Base-by-base conservation (phyloP, 2,329 filamentous ascomycete genomes). In the Lojkania enalia region DNA sequence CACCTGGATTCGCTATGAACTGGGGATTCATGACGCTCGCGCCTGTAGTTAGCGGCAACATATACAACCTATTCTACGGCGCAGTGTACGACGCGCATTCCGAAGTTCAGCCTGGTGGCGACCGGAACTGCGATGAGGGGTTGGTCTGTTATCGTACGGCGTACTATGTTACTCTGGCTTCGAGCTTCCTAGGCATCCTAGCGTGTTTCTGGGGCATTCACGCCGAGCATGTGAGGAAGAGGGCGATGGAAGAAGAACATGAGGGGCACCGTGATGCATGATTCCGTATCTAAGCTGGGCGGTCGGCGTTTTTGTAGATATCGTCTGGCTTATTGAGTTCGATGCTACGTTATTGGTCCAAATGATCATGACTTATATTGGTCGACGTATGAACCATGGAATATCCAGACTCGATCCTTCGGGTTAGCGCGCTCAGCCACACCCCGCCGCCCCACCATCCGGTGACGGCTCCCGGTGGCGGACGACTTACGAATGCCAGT, bases 1-100 rank as follows among this genome's bases (percentile, higher is more conserved):
- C 96, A 19, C 81, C 86, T 49, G 92, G 91, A 1, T 77, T 99
- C 35, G 90, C 87, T 43, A 89, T 96, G 64, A 99, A 97, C 63
- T 99, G 94, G 92, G 94, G 94, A 12, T 86, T 87, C 58, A 95
- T 99, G 84, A 96, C 90, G 0, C 76, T 96, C 36, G 86, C 89
- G 2, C 91, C 92, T 0, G 89, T 96, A 2, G 71, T 96, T 20
- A 90, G 86, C 6, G 91, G 90, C 38, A 95, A 97, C 59, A 70
- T 96, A 16, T 97, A 95, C 77, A 99, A 97, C 65, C 73, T 96
- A 1, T 83, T 94, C 46, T 99, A 97, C 66, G 94, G 94, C 37
- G 73, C 60, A 2, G 84, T 96, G 0, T 95, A 90, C 57, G 94
- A 99, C 66, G 73, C 74, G 6, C 90, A 96, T 68, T 91, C 86